Percentiles rank a stretch among this genome's conserved stretches.
Conservation (phyloP, 129 eudicot species). For the Kitagawia praeruptora region DNA sequence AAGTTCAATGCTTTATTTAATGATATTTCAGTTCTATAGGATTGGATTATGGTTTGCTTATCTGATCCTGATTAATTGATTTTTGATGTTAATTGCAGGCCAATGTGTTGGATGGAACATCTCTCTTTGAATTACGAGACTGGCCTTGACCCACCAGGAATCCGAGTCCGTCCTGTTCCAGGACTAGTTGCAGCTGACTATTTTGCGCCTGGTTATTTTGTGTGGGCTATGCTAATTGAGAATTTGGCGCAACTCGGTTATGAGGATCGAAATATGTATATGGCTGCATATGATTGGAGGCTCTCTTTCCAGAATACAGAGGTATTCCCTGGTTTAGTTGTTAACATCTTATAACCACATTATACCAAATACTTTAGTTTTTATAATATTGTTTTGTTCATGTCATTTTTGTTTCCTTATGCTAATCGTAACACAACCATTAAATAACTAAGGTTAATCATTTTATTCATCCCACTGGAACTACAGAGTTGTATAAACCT, state of each 20-base stretch:
- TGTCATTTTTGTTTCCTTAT: not conserved
- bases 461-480: not conserved
- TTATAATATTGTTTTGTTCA: not conserved
- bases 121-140: slow-evolving; percentile 77
- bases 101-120: slow-evolving; percentile 97
- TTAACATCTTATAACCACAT: not conserved
- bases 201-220: slow-evolving; percentile 92
- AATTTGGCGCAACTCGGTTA: slow-evolving; percentile 81
- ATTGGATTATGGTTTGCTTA: not conserved
- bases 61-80: slow-evolving; percentile 4
- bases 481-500: too few species aligned
- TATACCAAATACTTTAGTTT: not conserved
- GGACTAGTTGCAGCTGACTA: slow-evolving; percentile 94
- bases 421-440: not conserved
- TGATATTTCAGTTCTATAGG: not conserved
- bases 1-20: not conserved
- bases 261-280: slow-evolving; percentile 74
- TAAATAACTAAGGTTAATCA: not conserved
- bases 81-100: slow-evolving; percentile 46
- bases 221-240: slow-evolving; percentile 83
- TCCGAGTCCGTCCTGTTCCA: slow-evolving; percentile 78
- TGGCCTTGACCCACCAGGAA: slow-evolving; percentile 97
- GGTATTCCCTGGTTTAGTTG: slow-evolving; percentile 29
- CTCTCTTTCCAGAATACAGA: slow-evolving; percentile 89
- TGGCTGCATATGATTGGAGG: slow-evolving; percentile 97